Evolutionary conservation across 225 moss, liverwort and hornwort species (phyloP).

Genomic region (Physcomitrellopsis africana): DNA sequence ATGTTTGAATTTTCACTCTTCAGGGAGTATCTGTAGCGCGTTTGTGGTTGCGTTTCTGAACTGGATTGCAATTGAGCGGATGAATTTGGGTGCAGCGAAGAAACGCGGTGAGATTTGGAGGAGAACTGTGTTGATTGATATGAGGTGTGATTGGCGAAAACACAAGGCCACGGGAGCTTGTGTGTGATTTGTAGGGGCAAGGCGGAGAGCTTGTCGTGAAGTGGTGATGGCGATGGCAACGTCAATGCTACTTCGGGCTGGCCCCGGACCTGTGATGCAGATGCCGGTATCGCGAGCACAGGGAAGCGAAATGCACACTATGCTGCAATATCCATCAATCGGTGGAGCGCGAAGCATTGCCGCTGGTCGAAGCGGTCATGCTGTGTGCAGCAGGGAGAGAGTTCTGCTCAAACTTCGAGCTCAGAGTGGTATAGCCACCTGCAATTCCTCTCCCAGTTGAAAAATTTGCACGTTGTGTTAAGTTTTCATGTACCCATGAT

Average conservation of each 20-base stretch:
- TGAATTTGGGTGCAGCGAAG: neutral
- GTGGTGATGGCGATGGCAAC: slow-evolving; percentile 33
- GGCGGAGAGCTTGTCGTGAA: slow-evolving; percentile 14
- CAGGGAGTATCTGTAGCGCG: neutral
- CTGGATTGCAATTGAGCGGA: neutral
- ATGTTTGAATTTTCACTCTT: too few species aligned
- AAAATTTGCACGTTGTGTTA: neutral
- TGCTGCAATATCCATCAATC: slow-evolving; percentile 45
- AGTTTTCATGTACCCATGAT: neutral
- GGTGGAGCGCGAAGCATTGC: slow-evolving; percentile 29
- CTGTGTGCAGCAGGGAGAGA: slow-evolving; percentile 26
- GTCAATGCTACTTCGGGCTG: slow-evolving; percentile 31
- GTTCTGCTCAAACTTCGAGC: slow-evolving; percentile 42
- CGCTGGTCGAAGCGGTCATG: slow-evolving; percentile 29
- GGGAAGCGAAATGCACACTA: slow-evolving; percentile 29
- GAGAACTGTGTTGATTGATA: neutral
- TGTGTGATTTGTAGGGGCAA: neutral
- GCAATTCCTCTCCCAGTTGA: neutral
- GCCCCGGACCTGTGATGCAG: slow-evolving; percentile 18
- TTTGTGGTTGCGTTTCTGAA: neutral
- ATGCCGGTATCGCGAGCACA: neutral
- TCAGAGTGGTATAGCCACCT: slow-evolving; percentile 30
- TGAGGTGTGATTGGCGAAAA: slow-evolving; percentile 1
- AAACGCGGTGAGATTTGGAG: neutral
- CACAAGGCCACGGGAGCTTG: neutral